Base-by-base conservation (phyloP, 108 stramenopile species). In the Mediolabrus comicus region DNA sequence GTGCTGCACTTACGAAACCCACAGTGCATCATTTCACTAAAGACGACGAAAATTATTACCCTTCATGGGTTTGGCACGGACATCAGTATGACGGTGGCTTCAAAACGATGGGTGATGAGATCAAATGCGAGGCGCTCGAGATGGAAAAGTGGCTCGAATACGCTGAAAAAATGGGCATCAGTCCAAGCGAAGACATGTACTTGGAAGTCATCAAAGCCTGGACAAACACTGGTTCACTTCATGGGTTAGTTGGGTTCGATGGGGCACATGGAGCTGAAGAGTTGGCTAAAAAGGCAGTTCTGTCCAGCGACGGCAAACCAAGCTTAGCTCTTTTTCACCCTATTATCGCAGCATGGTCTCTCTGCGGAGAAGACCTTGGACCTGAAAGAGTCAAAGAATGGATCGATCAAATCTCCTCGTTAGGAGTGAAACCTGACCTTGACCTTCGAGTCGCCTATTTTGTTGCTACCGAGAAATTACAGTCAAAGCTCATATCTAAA, bases 191-290 rank as follows among this genome's bases (percentile, higher is more conserved):
- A 69, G 85, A 87, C 53, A 86, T 82, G 10, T 89, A 84, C 56
- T 88, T 91, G 64, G 75, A 80, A 58, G 62, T 83, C n/a, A 91
- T 93, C 56, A 85, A 87, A 56, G 86, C 88, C 24, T 90, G 85
- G 87, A 57, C 85, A 13, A 69, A 85, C 6, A 87, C 85, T 26
- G 86, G 88, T 12, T 89, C 86, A 3, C 25, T 61, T 16, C 79
- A 86, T 30, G 87, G 88, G 4, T 60, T 93, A 29, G 29, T 77
- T 5, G 56, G 74, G 11, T 87, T 88, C 7, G 86, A 87, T 6
- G 46, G 22, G 22, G 46, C 19, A 8, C 46, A 24, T 4, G 46
- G 46, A 9, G 46, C 46, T 4, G 46, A 49, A 49, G 60, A 38
- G 24, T 31, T 69, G 79, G 65, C 77, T 68, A 4, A 67, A 77